These are phyloP conservation scores for Solanum chilense DNA, from an alignment of 257 asterid species.

Conservation along the genomic window DNA sequence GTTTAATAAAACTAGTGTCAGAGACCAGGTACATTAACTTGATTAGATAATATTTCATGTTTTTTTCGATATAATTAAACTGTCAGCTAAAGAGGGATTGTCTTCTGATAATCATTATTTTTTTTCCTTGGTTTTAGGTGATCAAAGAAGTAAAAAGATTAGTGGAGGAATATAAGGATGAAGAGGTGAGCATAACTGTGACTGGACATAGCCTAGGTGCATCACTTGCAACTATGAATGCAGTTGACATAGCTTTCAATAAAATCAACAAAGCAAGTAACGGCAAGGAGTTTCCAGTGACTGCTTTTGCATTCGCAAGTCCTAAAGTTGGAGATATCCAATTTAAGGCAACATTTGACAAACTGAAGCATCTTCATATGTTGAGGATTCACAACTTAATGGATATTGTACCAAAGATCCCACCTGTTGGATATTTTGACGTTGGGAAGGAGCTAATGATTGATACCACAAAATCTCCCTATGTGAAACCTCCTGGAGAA, in stretches of 20 bases:
- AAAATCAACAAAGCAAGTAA: slow-evolving; percentile 8
- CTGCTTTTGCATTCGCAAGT: slow-evolving; percentile 46
- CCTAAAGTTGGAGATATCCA: slow-evolving; percentile 12
- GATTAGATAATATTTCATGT: neutral
- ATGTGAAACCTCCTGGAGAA: slow-evolving; percentile 42
- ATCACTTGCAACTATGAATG: neutral
- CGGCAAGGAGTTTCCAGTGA: slow-evolving; percentile 43
- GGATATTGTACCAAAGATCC: neutral
- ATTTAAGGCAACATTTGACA: neutral
- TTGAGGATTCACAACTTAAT: slow-evolving; percentile 27
- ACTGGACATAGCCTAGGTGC: neutral
- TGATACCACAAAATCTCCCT: neutral
- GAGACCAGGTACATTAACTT: neutral
- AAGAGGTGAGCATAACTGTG: neutral
- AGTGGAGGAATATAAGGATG: neutral
- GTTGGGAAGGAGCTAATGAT: slow-evolving; percentile 49
- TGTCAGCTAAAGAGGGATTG: neutral
- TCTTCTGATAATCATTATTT: neutral
- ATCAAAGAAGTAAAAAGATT: neutral
- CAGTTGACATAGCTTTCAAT: neutral
- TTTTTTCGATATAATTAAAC: no score
- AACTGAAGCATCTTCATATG: slow-evolving; percentile 13
- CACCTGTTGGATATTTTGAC: slow-evolving; percentile 22
- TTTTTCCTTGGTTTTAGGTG: slow-evolving; percentile 26
- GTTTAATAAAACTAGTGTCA: neutral